phyloP scores from a whole-genome alignment of 2,329 filamentous ascomycete genomes.

The Phialophora expanda region DNA sequence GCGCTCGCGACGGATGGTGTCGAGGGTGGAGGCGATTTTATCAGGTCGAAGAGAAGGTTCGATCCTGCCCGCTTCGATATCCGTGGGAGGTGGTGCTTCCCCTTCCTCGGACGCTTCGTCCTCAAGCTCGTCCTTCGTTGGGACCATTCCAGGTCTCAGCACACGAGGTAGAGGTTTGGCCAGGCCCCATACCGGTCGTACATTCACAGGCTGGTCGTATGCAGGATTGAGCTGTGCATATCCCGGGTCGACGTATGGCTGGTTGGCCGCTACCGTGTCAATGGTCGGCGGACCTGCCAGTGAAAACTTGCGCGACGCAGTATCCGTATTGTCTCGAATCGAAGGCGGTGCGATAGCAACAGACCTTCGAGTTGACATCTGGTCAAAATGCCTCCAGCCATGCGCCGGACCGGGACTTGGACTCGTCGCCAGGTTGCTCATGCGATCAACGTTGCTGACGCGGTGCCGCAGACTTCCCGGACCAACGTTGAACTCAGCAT shows the following conservation, averaged over 20 bases:
- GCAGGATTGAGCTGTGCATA: conserved; percentile 61
- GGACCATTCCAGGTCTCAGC: conserved; percentile 60
- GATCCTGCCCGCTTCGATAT: conserved; percentile 27
- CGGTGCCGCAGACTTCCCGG: conserved; percentile 21
- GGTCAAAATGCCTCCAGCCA: conserved; percentile 15
- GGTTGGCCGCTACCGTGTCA: conserved; percentile 42
- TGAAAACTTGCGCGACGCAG: conserved; percentile 39
- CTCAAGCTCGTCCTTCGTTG: conserved; percentile 49
- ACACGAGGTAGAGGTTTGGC: conserved; percentile 61
- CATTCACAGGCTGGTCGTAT: conserved; percentile 58
- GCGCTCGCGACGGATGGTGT: conserved; percentile 26
- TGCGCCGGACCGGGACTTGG: conserved; percentile 23
- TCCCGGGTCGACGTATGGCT: conserved; percentile 59
- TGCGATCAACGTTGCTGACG: conserved; percentile 20
- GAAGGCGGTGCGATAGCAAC: conserved; percentile 23
- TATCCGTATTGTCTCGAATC: conserved; percentile 12
- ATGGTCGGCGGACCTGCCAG: conserved; percentile 40
- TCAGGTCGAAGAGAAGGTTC: conserved; percentile 26
- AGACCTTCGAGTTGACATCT: conserved; percentile 20
- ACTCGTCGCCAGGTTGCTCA: conserved; percentile 18
- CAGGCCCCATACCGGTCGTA: conserved; percentile 60
- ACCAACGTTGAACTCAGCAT: conserved; percentile 20
- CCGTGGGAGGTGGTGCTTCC: background rate
- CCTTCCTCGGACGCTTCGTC: conserved; percentile 33
- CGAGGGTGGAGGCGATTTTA: conserved; percentile 19